Base-by-base conservation (phyloP, 805 yeast species). In the Wickerhamiella domercqiae region DNA sequence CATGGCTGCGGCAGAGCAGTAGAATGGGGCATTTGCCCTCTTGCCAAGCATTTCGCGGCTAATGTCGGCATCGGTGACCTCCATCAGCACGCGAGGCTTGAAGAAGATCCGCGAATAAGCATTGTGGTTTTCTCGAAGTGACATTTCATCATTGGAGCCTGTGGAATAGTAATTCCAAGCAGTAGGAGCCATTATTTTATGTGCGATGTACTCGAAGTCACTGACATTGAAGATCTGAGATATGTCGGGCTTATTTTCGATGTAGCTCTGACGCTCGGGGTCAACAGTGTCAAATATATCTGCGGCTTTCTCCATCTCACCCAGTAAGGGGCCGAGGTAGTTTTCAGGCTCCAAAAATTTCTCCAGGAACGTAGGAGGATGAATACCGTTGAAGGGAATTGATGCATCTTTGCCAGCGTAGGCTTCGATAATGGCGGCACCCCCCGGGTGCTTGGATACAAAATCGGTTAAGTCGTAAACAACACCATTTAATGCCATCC, bases 131-230 rank as follows among this genome's bases (percentile, higher is more conserved):
- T 84, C 94, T 48, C 96, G 68, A 50, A 79, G 55, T 2, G 94
- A 69, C 45, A 86, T 71, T 60, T 86, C 96, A 56, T 86, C 96
- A 56, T 86, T 95, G 15, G 93, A 69, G 7, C 86, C 96, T 21
- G 83, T 72, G 4, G 90, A 78, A 54, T 86, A 86, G 57, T 86
- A 86, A 4, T 90, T 87, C 87, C 95, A 80, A 0, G 87, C 95
- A 28, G 70, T 68, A 37, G 70, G 72, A 20, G 79, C 69, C 66
- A 86, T 62, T 25, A 79, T 76, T 41, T 75, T 70, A 36, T 81
- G 67, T 3, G 96, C 95, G 35, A 86, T 71, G 48, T 71, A 69
- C 56, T 86, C 96, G 52, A 86, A 83, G 55, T 86, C 96, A 49
- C 72, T 75, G 39, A 80, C 48, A 50, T 87, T 86, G 53, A 75